phyloP scores from a whole-genome alignment of 2,329 filamentous ascomycete species.

The Ceratocystis cubensis region DNA sequence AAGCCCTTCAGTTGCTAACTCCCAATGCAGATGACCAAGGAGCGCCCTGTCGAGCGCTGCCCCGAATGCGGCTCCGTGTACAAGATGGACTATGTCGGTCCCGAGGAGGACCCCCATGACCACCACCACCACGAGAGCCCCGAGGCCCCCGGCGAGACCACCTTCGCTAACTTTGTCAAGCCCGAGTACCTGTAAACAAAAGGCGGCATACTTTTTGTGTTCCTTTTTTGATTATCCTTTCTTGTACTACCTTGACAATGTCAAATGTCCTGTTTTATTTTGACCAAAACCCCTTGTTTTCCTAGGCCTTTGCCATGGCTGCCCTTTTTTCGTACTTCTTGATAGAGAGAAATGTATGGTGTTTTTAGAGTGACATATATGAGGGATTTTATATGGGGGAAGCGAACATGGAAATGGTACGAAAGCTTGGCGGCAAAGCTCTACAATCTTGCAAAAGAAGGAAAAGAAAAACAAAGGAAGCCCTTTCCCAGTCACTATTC shows the following conservation, averaged over 20 bases:
- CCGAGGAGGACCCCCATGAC: constrained; percentile 58
- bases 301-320: background rate
- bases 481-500: constrained; percentile 32
- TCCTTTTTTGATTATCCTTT: constrained; percentile 7
- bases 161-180: constrained; percentile 90
- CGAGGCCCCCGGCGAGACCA: constrained; percentile 63
- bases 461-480: too few relatives aligned
- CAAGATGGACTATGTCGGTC: constrained; percentile 95
- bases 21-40: constrained; percentile 56
- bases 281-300: constrained; percentile 7
- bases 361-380: constrained; percentile 4
- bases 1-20: background rate
- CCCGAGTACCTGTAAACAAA: constrained; percentile 71
- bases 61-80: constrained; percentile 91
- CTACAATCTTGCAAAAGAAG: too few relatives aligned
- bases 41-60: constrained; percentile 89
- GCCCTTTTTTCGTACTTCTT: constrained; percentile 8
- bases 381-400: background rate
- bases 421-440: background rate
- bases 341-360: constrained; percentile 10
- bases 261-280: constrained; percentile 13
- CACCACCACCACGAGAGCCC: constrained; percentile 51
- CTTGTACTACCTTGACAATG: constrained; percentile 9
- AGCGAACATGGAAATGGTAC: background rate
- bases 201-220: background rate